Percentiles rank a stretch among this genome's conserved stretches.
These are phyloP conservation scores for Hypoxylon crocopeplum DNA, from an alignment of 495 filamentous ascomycete genomes.

Conservation along the genomic window DNA sequence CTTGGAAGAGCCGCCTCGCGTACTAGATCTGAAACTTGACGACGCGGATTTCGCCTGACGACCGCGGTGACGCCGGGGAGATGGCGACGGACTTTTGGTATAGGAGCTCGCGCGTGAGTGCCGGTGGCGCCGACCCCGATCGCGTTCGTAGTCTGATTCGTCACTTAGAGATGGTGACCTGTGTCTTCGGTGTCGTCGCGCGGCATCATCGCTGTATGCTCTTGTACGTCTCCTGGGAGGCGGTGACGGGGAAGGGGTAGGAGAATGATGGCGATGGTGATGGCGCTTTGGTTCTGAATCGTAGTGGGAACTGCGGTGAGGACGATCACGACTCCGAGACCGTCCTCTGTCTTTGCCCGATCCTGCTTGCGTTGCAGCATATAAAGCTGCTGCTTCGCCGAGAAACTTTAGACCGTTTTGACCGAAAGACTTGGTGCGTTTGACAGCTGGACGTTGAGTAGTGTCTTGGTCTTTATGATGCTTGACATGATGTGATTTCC, in stretches of 20 bases:
- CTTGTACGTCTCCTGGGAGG: constrained; percentile 28
- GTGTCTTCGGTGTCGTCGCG: constrained; percentile 20
- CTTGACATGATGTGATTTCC: constrained; percentile 1
- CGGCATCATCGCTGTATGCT: constrained; percentile 29
- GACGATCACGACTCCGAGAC: constrained; percentile 24
- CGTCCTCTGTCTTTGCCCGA: constrained; percentile 22
- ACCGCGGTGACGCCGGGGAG: constrained; percentile 8
- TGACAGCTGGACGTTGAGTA: constrained; percentile 23
- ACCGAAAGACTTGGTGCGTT: constrained; percentile 34
- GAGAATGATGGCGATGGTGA: constrained; percentile 29
- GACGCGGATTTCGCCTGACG: constrained; percentile 21
- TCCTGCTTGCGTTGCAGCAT: constrained; percentile 33
- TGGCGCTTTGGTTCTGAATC: constrained; percentile 14
- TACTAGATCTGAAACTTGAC: neutral
- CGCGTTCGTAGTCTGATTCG: constrained; percentile 25
- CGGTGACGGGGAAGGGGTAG: constrained; percentile 36
- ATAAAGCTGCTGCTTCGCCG: constrained; percentile 38
- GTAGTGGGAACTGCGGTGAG: constrained; percentile 16
- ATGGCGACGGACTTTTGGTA: constrained; percentile 26
- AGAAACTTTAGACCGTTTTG: constrained; percentile 37
- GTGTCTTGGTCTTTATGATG: constrained; percentile 18
- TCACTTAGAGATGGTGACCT: constrained; percentile 21
- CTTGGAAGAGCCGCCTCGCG: constrained; percentile 14
- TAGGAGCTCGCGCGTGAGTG: constrained; percentile 29
- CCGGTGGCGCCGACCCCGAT: constrained; percentile 28